Evolutionary conservation across 2,329 filamentous ascomycete genomes (phyloP), one percentile per base, ranked within the genome.

Genomic region (Cordyceps sp.): DNA sequence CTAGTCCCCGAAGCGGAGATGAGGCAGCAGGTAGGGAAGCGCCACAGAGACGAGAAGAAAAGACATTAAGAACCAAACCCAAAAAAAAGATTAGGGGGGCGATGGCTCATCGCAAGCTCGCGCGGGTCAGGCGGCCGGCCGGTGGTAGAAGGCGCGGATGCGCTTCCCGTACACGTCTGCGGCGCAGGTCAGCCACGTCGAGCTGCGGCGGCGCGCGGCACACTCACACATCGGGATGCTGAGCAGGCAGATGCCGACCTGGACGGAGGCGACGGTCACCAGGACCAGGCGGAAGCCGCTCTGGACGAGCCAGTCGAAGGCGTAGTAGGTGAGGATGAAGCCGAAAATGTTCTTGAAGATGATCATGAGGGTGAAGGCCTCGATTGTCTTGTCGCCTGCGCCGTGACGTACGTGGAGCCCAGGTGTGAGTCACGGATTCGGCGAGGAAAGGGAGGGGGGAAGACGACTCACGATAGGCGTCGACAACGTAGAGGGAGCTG

Each of bases 271-370:
- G 29, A 93, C 67, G 15, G 70, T 66, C 33, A 79, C 65, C 54
- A 94, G 88, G 1, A 58, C 61, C 5, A 53, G 51, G 29, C 66
- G 63, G 37, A 73, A 69, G n/a, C 76, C 70, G 2, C 72, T 72
- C 1, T 57, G 41, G 9, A 78, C 64, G 18, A 93, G 64, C 86
- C 88, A 94, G 35, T 85, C 64, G 45, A 83, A 93, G 1, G 83
- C 84, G 42, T 72, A 78, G 50, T 77, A 92, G 0, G 86, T 93
- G 34, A 94, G 60, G 6, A 74, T 72, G 45, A 92, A 94, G 39
- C 77, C 81, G 58, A 94, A 93, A 39, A 94, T 69, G 54, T 94
- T 93, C 57, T 94, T 94, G 64, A 94, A 93, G 33, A 93, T 76
- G 40, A 93, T 69, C 50, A 90, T 70, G 54, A 83, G 82, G 0